Evolutionary conservation across 2,329 filamentous ascomycete species (phyloP).

Genomic region (Metarhizium anisopliae): DNA sequence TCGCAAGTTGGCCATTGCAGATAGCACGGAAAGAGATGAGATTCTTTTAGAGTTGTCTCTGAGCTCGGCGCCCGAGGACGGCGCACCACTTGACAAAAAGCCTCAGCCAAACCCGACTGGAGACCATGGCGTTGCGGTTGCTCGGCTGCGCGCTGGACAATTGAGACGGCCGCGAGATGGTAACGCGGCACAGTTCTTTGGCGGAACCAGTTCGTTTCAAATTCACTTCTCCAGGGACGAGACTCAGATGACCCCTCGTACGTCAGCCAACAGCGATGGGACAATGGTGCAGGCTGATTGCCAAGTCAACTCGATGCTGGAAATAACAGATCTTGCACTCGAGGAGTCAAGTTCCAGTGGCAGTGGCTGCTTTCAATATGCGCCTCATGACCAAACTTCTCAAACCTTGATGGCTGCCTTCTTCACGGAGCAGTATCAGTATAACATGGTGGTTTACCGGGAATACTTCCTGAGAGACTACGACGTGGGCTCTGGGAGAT

Average conservation of each 20-base stretch:
- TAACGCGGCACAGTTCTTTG: constrained; percentile 36
- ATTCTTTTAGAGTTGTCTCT: constrained; percentile 30
- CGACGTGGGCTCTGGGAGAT: constrained; percentile 33
- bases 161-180: constrained; percentile 30
- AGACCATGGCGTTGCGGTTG: constrained; percentile 21
- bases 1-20: constrained; percentile 31
- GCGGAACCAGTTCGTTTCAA: constrained; percentile 37
- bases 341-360: constrained; percentile 10
- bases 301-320: background rate
- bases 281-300: background rate
- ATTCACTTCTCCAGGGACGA: constrained; percentile 21
- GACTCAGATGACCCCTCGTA: constrained; percentile 8
- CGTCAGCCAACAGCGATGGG: background rate
- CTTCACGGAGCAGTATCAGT: constrained; percentile 38
- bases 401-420: constrained; percentile 37
- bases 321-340: background rate
- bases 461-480: constrained; percentile 43
- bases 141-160: constrained; percentile 24
- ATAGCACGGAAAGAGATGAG: constrained; percentile 28
- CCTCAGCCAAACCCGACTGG: constrained; percentile 12
- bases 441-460: constrained; percentile 40
- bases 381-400: constrained; percentile 34
- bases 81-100: constrained; percentile 3
- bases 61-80: constrained; percentile 11
- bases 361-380: constrained; percentile 23